Conservation (phyloP, 2,329 filamentous ascomycete genomes). For the Trichoderma polysporum region DNA sequence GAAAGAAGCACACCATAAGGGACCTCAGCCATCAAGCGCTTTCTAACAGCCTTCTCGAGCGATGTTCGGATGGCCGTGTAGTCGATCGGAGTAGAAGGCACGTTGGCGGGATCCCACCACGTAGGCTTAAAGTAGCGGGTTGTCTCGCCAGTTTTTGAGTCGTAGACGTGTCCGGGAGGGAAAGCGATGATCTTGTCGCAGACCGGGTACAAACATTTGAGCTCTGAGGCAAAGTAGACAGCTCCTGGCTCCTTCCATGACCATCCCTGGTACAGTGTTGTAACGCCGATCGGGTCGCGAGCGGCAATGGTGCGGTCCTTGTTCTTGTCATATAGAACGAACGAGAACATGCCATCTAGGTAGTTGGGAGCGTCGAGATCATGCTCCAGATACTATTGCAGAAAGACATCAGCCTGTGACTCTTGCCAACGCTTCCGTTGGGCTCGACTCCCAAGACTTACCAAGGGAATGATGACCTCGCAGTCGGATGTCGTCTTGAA, state of each 20-base stretch:
- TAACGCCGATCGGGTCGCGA: slow-evolving; percentile 94
- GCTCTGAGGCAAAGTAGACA: slow-evolving; percentile 94
- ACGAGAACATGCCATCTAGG: slow-evolving; percentile 99
- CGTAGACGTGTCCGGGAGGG: slow-evolving; percentile 92
- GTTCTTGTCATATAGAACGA: slow-evolving; percentile 94
- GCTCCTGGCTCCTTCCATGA: slow-evolving; percentile 78
- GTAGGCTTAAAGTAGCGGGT: slow-evolving; percentile 88
- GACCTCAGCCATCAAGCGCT: slow-evolving; percentile 97
- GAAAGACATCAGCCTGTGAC: neutral
- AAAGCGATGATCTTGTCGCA: slow-evolving; percentile 95
- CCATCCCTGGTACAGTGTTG: slow-evolving; percentile 95
- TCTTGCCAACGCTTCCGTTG: neutral
- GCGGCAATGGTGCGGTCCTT: slow-evolving; percentile 91
- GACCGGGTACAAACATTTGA: slow-evolving; percentile 89
- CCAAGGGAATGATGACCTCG: slow-evolving; percentile 96
- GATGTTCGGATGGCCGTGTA: slow-evolving; percentile 77
- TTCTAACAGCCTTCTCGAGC: slow-evolving; percentile 88
- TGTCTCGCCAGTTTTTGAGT: slow-evolving; percentile 83
- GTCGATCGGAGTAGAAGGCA: slow-evolving; percentile 79
- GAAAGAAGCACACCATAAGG: slow-evolving; percentile 95
- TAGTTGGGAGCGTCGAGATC: slow-evolving; percentile 88
- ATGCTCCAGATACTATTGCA: slow-evolving; percentile 78
- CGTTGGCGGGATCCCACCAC: slow-evolving; percentile 82
- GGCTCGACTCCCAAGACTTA: slow-evolving; percentile 45
- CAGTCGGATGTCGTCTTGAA: slow-evolving; percentile 99